Base-by-base conservation (phyloP, 352 stramenopile genomes). In the Phytophthora cryptogea region DNA sequence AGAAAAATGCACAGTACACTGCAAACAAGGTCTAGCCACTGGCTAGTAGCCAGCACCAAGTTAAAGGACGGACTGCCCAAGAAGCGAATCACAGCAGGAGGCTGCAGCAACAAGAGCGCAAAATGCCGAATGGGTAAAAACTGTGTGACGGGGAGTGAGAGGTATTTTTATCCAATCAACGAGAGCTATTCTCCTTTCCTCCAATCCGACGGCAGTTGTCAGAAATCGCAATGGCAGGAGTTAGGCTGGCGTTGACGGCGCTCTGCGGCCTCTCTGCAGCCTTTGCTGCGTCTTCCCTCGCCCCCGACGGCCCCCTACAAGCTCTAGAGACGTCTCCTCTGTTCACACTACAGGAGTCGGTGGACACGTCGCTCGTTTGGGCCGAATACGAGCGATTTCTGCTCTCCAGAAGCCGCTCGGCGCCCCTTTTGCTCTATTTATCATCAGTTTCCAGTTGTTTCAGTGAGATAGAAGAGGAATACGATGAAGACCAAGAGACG, bases 371-470 rank as follows among this genome's bases (percentile, higher is more conserved):
- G 35, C 33, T 56, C 42, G 58, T 67, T 26, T 75, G 66, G 70
- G 39, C 49, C 8, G 45, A 68, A 33, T 78, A 74, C 54, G 66
- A 75, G 58, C 70, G 62, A 33, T 72, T 69, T 32, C 27, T 78
- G 36, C 62, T 78, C 5, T 66, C 66, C 5, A 28, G 39, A 50
- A 44, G 41, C 11, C 66, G 70, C 27, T 8, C 20, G 7, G 47
- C 54, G 17, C 57, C 66, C 14, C 46, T 72, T 16, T 8, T 70
- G 36, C 54, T 78, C 36, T 68, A 70, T 30, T 75, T 78, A 39
- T 54, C 42, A 4, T 37, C 57, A 10, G 3, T 5, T 30, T 51
- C 16, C 30, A 47, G 13, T n/a, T 61, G 32, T 23, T 7, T 13
- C 35, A 39, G 14, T 16, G 41, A 66, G 17, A 28, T 23, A 5